Percentiles rank a stretch among this genome's conserved stretches.
These are phyloP conservation scores for Pleoardoris graminearum DNA, from an alignment of 2,329 filamentous ascomycete species.

Conservation along the genomic window DNA sequence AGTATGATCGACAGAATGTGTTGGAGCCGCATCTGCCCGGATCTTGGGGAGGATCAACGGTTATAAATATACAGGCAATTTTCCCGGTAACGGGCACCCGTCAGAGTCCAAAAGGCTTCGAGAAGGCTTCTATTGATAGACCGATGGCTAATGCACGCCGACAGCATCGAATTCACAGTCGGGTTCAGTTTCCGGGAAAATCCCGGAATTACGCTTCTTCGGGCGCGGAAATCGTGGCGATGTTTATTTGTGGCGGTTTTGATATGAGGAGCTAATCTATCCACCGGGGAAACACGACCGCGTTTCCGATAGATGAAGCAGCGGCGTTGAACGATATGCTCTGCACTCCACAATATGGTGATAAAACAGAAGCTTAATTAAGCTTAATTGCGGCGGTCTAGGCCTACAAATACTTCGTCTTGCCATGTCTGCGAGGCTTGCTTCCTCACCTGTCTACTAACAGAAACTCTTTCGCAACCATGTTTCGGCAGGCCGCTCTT, in stretches of 20 bases:
- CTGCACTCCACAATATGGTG: constrained; percentile 1
- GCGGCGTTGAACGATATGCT: background rate
- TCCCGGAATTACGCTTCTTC: background rate
- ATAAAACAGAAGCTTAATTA: constrained; percentile 5
- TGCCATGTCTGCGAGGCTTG: constrained; percentile 15
- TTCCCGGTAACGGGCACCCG: no score
- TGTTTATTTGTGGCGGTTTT: constrained; percentile 3
- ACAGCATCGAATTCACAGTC: background rate
- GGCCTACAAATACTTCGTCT: constrained; percentile 8
- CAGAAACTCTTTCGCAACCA: constrained; percentile 25
- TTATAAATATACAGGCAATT: no score
- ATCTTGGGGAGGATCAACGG: no score
- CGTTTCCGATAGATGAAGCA: constrained; percentile 9
- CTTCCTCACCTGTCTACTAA: constrained; percentile 3
- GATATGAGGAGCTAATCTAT: constrained; percentile 1
- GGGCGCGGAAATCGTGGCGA: background rate
- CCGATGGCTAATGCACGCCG: no score
- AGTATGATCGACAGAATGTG: no score
- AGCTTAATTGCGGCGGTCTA: no score
- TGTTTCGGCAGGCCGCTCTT: constrained; percentile 52
- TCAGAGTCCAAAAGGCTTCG: no score
- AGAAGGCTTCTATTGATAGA: no score
- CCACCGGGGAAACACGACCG: constrained; percentile 7
- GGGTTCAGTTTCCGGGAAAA: background rate
- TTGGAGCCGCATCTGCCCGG: no score